These are phyloP conservation scores for Polygonum maritimum DNA, from an alignment of 148 eudicot species.

Conservation along the genomic window DNA sequence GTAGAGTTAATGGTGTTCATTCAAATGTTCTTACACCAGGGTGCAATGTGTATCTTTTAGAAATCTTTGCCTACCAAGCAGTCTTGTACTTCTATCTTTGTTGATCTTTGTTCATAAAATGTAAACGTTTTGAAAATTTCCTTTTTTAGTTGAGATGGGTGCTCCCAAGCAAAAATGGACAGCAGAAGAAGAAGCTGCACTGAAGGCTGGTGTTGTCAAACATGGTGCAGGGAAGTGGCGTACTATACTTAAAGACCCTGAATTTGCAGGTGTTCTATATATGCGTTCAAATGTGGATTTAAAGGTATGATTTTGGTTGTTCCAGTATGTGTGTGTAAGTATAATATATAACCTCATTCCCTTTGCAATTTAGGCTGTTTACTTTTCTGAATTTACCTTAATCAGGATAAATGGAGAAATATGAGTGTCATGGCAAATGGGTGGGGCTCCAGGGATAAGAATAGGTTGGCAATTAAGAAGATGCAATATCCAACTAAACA, in stretches of 20 bases:
- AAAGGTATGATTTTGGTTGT: slow-evolving; percentile 38
- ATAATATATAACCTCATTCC: not conserved
- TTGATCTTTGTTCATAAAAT: not conserved
- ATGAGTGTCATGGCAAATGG: slow-evolving; percentile 85
- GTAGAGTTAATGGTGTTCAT: not conserved
- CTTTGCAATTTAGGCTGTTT: not conserved
- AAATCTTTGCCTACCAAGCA: not conserved
- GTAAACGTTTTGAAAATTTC: not conserved
- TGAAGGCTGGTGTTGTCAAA: slow-evolving; percentile 79
- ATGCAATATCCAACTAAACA: slow-evolving; percentile 37
- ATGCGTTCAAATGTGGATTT: slow-evolving; percentile 84
- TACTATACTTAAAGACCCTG: slow-evolving; percentile 88
- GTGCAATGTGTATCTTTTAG: not conserved
- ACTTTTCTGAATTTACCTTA: slow-evolving; percentile 2
- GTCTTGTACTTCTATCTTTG: not conserved
- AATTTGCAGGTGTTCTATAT: slow-evolving; percentile 59
- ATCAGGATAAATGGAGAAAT: slow-evolving; percentile 98
- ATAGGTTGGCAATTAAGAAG: slow-evolving; percentile 65
- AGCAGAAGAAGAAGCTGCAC: slow-evolving; percentile 85
- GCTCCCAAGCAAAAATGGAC: slow-evolving; percentile 98
- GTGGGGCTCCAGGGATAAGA: slow-evolving; percentile 76
- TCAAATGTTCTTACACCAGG: not conserved
- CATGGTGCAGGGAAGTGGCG: slow-evolving; percentile 97
- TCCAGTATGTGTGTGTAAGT: not conserved
- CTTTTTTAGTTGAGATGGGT: slow-evolving; percentile 50